Evolutionary conservation across 768 basidiomycete species (phyloP).

Genomic region (Macrocybe gigantea): DNA sequence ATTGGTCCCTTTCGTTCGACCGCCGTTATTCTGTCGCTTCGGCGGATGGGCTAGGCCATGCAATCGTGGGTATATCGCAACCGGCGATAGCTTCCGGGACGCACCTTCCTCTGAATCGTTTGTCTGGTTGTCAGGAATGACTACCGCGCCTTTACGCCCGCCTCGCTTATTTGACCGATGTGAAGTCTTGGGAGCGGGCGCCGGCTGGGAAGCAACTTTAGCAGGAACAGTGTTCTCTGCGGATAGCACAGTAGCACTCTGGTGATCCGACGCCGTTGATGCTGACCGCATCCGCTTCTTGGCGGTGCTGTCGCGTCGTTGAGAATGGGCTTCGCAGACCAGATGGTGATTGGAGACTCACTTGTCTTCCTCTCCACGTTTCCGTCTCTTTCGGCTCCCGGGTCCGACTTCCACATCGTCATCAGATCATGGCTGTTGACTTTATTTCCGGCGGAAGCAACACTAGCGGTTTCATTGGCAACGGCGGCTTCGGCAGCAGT

Average conservation of each 20-base stretch:
- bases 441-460: constrained; percentile 27
- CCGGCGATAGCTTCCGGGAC: constrained; percentile 7
- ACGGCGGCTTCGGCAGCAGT: constrained; percentile 68
- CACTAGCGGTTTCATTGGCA: constrained; percentile 32
- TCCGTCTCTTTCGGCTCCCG: constrained; percentile 61
- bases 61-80: constrained; percentile 7
- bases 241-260: constrained; percentile 31
- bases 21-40: constrained; percentile 31
- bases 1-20: constrained; percentile 34
- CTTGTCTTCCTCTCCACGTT: constrained; percentile 70
- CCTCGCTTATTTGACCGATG: constrained; percentile 38
- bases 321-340: background rate
- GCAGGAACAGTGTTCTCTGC: constrained; percentile 18
- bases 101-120: constrained; percentile 63
- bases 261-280: constrained; percentile 62
- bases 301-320: constrained; percentile 26
- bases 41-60: constrained; percentile 8
- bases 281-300: constrained; percentile 77
- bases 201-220: constrained; percentile 15
- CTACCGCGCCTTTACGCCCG: constrained; percentile 30
- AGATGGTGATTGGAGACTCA: constrained; percentile 29
- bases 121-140: constrained; percentile 24
- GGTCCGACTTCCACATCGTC: constrained; percentile 39
- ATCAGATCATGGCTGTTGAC: constrained; percentile 32
- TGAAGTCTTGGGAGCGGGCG: constrained; percentile 25